These are phyloP conservation scores for Saccharomycopsis sp. DNA, from an alignment of 805 yeast genomes.

Conservation along the genomic window DNA sequence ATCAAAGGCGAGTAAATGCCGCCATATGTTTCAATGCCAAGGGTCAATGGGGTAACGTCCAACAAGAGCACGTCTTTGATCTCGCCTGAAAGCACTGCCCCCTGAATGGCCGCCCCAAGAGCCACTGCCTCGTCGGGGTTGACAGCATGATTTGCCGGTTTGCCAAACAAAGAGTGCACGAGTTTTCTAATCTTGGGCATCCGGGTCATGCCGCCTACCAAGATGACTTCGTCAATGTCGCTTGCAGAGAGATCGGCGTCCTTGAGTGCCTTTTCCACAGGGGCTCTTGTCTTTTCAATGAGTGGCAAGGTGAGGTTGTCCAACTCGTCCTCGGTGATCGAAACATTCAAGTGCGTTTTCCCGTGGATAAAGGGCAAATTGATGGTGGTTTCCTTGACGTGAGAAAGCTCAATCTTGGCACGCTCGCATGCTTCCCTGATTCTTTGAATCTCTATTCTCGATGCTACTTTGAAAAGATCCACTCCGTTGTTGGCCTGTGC, in stretches of 20 bases:
- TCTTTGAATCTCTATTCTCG: slow-evolving; percentile 53
- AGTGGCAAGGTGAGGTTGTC: slow-evolving; percentile 59
- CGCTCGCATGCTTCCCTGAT: slow-evolving; percentile 73
- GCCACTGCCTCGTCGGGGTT: slow-evolving; percentile 95
- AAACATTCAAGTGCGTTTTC: slow-evolving; percentile 50
- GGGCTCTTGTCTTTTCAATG: slow-evolving; percentile 59
- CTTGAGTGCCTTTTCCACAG: slow-evolving; percentile 63
- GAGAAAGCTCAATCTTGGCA: slow-evolving; percentile 68
- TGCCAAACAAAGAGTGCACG: slow-evolving; percentile 51
- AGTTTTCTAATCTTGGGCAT: slow-evolving; percentile 71
- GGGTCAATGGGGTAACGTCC: slow-evolving; percentile 76
- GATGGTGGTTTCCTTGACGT: slow-evolving; percentile 49
- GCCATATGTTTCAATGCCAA: slow-evolving; percentile 80
- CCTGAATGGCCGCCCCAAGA: slow-evolving; percentile 84
- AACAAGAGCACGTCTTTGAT: slow-evolving; percentile 67
- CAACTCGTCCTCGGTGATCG: slow-evolving; percentile 55
- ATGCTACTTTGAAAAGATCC: slow-evolving; percentile 42
- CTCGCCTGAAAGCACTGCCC: slow-evolving; percentile 78
- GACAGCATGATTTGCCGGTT: slow-evolving; percentile 60
- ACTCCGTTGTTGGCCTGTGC: slow-evolving; percentile 40
- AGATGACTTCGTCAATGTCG: slow-evolving; percentile 64
- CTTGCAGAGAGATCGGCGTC: slow-evolving; percentile 62
- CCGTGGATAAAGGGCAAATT: slow-evolving; percentile 62
- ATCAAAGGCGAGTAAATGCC: slow-evolving; percentile 75
- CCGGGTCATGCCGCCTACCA: slow-evolving; percentile 87